Conservation (phyloP, 1,139 yeast genomes). For the Magnusiomyces paraingens region DNA sequence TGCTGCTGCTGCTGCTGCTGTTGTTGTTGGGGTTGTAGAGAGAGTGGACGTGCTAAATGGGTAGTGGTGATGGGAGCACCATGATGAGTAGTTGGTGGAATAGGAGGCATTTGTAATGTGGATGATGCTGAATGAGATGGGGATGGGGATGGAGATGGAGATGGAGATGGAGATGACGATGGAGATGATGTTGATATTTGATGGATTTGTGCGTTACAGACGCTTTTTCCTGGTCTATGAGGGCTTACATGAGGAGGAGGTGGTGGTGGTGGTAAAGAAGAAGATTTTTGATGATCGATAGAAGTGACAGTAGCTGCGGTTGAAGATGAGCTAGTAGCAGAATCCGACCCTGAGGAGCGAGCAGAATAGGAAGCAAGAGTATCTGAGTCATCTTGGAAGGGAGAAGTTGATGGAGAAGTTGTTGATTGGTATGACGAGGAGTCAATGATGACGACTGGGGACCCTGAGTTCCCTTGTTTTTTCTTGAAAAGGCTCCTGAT, state of each 20-base stretch:
- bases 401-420: not conserved
- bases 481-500: conserved; percentile 2
- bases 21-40: too few relatives aligned
- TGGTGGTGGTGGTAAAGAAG: not conserved
- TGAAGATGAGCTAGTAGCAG: not conserved
- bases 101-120: too few relatives aligned
- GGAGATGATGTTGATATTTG: not conserved
- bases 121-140: not conserved
- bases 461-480: not conserved
- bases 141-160: not conserved
- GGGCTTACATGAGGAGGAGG: not conserved
- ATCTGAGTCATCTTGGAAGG: not conserved
- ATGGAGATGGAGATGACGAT: not conserved
- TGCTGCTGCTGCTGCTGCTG: too few relatives aligned
- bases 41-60: too few relatives aligned
- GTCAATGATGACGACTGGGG: not conserved
- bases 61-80: too few relatives aligned
- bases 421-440: not conserved
- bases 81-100: too few relatives aligned
- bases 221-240: not conserved
- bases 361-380: not conserved
- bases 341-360: not conserved
- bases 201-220: too few relatives aligned
- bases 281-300: not conserved
- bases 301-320: not conserved